Evolutionary conservation across 805 yeast genomes (phyloP).

Genomic region (Saturnispora galanensis): DNA sequence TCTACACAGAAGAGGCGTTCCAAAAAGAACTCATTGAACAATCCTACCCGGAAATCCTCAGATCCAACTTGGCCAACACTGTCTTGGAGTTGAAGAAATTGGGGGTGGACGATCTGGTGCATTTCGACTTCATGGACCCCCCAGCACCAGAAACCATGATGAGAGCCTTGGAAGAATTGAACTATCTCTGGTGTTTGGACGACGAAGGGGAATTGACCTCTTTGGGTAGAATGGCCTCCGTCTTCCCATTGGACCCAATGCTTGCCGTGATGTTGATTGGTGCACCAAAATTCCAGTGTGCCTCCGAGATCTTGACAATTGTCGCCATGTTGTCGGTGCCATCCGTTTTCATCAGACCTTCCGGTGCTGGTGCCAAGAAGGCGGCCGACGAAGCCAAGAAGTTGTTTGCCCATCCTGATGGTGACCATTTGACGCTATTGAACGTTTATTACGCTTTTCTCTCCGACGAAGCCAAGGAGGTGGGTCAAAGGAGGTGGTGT

Average conservation of each 20-base stretch:
- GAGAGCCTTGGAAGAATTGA: slow-evolving; percentile 94
- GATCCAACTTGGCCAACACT: slow-evolving; percentile 84
- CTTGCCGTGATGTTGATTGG: slow-evolving; percentile 88
- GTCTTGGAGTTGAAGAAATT: slow-evolving; percentile 88
- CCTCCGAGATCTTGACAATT: slow-evolving; percentile 79
- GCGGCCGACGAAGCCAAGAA: slow-evolving; percentile 87
- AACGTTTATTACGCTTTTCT: slow-evolving; percentile 83
- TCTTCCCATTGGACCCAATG: slow-evolving; percentile 94
- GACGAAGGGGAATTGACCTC: slow-evolving; percentile 89
- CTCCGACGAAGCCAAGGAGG: slow-evolving; percentile 57
- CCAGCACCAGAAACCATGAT: slow-evolving; percentile 99
- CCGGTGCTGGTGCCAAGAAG: slow-evolving; percentile 70
- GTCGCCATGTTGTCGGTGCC: slow-evolving; percentile 92
- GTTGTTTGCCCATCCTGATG: slow-evolving; percentile 84
- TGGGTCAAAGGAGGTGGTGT: slow-evolving; percentile 77
- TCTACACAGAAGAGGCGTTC: slow-evolving; percentile 95
- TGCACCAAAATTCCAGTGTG: slow-evolving; percentile 75
- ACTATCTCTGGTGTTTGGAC: slow-evolving; percentile 79
- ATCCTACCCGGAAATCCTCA: slow-evolving; percentile 88
- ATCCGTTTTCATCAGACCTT: slow-evolving; percentile 88
- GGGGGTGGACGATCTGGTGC: slow-evolving; percentile 93
- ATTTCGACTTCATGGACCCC: slow-evolving; percentile 97
- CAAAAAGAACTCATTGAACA: slow-evolving; percentile 89
- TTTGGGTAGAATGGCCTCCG: slow-evolving; percentile 81
- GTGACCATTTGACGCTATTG: slow-evolving; percentile 86